These are phyloP conservation scores for Fistulinella prunicolor DNA, from an alignment of 768 basidiomycete species.

Conservation along the genomic window DNA sequence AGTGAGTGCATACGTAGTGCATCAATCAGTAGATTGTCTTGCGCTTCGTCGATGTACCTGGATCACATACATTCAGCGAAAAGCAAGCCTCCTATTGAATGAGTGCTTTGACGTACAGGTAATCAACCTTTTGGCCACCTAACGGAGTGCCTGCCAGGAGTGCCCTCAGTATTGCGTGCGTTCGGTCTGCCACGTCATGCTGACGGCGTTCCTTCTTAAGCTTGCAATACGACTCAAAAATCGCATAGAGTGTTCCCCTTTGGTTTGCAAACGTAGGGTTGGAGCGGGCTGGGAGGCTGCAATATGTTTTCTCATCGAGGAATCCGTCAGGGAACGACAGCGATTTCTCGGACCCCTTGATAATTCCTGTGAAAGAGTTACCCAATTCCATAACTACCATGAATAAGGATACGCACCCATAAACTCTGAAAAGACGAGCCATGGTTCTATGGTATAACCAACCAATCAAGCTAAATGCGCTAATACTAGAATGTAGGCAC, in stretches of 20 bases:
- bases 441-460: conserved; percentile 43
- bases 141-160: conserved; percentile 30
- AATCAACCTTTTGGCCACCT: conserved; percentile 47
- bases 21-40: conserved; percentile 70
- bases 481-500: not conserved
- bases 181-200: conserved; percentile 62
- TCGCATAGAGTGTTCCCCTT: conserved; percentile 45
- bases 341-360: conserved; percentile 65
- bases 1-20: conserved; percentile 46
- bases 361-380: conserved; percentile 41
- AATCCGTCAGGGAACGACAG: conserved; percentile 33
- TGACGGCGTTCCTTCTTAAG: conserved; percentile 42
- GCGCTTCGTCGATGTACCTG: conserved; percentile 70
- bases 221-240: conserved; percentile 53
- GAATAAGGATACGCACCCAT: conserved; percentile 42
- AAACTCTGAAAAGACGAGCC: conserved; percentile 62
- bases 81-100: not conserved
- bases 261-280: conserved; percentile 54
- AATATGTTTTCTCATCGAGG: conserved; percentile 46
- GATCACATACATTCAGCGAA: not conserved
- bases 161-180: conserved; percentile 45
- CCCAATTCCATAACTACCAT: not conserved
- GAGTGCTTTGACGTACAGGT: conserved; percentile 40
- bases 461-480: not conserved
- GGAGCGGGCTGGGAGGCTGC: conserved; percentile 46